Evolutionary conservation across 768 basidiomycete genomes (phyloP).

Genomic region (Exsudoporus frostii): DNA sequence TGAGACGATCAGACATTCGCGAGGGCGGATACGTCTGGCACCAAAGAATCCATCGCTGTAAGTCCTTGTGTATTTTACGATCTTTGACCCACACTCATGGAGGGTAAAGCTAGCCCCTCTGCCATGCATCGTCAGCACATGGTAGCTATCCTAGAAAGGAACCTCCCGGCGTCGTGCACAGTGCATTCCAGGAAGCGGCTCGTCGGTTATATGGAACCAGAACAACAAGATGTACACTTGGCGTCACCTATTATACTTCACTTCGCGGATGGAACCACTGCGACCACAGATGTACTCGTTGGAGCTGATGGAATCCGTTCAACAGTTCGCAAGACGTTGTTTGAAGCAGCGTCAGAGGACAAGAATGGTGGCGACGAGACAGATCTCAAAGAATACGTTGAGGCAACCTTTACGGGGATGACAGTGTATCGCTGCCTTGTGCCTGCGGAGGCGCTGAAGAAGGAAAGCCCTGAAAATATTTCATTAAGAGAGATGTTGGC

Average conservation of each 20-base stretch:
- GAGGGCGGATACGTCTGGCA: slow-evolving; percentile 32
- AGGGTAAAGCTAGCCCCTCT: slow-evolving; percentile 1
- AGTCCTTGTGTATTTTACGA: too few species aligned
- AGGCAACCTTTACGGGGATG: slow-evolving; percentile 42
- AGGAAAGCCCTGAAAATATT: slow-evolving; percentile 21
- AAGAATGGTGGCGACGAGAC: background rate
- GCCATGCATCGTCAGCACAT: slow-evolving; percentile 25
- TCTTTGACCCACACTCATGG: too few species aligned
- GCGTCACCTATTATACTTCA: slow-evolving; percentile 9
- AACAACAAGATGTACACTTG: slow-evolving; percentile 26
- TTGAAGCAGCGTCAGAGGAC: slow-evolving; percentile 12
- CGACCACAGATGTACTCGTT: slow-evolving; percentile 40
- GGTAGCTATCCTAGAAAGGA: slow-evolving; percentile 15
- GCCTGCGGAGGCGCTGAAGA: slow-evolving; percentile 30
- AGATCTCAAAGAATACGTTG: slow-evolving; percentile 9
- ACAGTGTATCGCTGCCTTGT: slow-evolving; percentile 39
- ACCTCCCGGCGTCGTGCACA: slow-evolving; percentile 18
- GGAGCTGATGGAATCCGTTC: slow-evolving; percentile 46
- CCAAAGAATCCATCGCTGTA: slow-evolving; percentile 21
- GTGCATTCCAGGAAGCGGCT: slow-evolving; percentile 21
- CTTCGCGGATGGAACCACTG: slow-evolving; percentile 13
- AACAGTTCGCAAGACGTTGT: slow-evolving; percentile 23
- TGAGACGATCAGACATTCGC: slow-evolving; percentile 28
- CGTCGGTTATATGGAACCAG: slow-evolving; percentile 6
- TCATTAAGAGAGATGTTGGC: slow-evolving; percentile 15